Conservation (phyloP, 2,329 filamentous ascomycete species). For the Colletotrichum sansevieriae region DNA sequence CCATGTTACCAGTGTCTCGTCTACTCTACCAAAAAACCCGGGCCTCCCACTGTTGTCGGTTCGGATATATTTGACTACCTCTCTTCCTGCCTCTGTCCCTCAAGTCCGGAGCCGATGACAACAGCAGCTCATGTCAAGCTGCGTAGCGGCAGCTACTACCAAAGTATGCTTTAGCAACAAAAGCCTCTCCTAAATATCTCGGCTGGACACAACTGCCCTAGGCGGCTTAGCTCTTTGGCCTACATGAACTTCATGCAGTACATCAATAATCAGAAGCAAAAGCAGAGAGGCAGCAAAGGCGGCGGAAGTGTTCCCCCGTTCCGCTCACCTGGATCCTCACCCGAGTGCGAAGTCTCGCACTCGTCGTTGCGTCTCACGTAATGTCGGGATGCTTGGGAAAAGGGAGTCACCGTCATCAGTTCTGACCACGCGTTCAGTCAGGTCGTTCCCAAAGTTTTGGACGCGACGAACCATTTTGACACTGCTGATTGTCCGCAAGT, state of each 20-base stretch:
- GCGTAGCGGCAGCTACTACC: no score
- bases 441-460: not conserved
- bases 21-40: not conserved
- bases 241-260: not conserved
- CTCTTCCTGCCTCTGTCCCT: not conserved
- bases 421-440: not conserved
- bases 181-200: no score
- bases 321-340: not conserved
- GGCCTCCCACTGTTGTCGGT: not conserved
- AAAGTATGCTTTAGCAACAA: no score
- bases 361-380: conserved; percentile 8
- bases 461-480: conserved; percentile 9
- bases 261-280: no score
- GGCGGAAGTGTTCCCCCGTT: conserved; percentile 7
- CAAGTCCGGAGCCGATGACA: no score
- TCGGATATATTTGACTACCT: no score
- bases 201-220: not conserved
- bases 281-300: not conserved
- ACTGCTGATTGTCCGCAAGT: not conserved
- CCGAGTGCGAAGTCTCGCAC: conserved; percentile 2
- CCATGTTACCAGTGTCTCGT: not conserved
- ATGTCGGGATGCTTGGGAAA: conserved; percentile 4
- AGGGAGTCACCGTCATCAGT: conserved; percentile 12
- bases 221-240: not conserved
- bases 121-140: no score